Percentiles rank a stretch among this genome's conserved stretches.
These are phyloP conservation scores for Tulasnella sp. DNA, from an alignment of 768 basidiomycete genomes.

Conservation along the genomic window DNA sequence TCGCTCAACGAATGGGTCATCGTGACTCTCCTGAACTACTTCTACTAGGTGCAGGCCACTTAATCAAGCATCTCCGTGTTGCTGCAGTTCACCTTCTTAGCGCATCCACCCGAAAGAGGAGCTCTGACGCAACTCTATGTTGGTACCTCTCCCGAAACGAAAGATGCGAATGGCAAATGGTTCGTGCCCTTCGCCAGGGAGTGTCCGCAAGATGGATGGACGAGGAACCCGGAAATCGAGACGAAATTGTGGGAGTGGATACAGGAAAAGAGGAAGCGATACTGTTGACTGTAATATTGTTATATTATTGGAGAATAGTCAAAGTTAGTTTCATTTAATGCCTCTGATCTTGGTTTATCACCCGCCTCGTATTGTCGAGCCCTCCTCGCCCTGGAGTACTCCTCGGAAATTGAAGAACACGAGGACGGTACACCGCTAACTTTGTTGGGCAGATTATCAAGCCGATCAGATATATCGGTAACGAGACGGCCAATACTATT, in stretches of 20 bases:
- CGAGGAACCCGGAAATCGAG: conserved; percentile 37
- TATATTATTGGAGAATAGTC: too few relatives aligned
- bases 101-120: not conserved
- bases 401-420: too few relatives aligned
- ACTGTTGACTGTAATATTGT: too few relatives aligned
- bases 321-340: too few relatives aligned
- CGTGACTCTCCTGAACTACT: not conserved
- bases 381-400: too few relatives aligned
- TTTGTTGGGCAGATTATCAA: too few relatives aligned
- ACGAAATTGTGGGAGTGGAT: conserved; percentile 44
- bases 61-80: not conserved
- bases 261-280: conserved; percentile 40
- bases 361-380: too few relatives aligned
- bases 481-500: too few relatives aligned
- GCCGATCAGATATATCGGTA: too few relatives aligned
- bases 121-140: conserved; percentile 25
- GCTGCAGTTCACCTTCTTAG: conserved; percentile 6
- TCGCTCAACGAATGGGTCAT: conserved; percentile 7
- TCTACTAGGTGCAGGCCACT: too few relatives aligned
- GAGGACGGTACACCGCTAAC: too few relatives aligned
- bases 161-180: conserved; percentile 21
- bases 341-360: too few relatives aligned
- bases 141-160: conserved; percentile 1
- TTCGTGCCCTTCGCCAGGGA: conserved; percentile 17
- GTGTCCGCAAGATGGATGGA: not conserved